A percentile compares a stretch with the other conserved stretches of the same genome.
Evolutionary conservation across 345 rosid genomes (phyloP).

Genomic region (Eutrema heterophyllum): DNA sequence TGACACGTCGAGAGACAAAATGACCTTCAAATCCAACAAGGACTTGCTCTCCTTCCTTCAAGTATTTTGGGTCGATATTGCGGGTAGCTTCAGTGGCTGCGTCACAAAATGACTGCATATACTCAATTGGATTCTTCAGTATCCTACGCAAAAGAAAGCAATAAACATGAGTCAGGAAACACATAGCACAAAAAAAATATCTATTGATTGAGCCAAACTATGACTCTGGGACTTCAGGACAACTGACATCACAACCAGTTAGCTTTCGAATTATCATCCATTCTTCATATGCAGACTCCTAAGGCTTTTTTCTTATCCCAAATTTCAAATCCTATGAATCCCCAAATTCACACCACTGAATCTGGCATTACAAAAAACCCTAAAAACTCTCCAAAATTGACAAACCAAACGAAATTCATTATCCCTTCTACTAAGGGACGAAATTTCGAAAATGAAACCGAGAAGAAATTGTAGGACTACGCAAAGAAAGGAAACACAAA

Average conservation of each 20-base stretch:
- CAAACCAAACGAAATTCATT: background rate
- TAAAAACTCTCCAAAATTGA: background rate
- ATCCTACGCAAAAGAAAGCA: slow-evolving; percentile 44
- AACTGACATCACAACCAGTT: background rate
- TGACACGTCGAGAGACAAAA: slow-evolving; percentile 88
- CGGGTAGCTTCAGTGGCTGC: slow-evolving; percentile 83
- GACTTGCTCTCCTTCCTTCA: slow-evolving; percentile 83
- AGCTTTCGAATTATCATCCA: background rate
- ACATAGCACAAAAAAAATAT: background rate
- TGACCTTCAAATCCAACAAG: slow-evolving; percentile 94
- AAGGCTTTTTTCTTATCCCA: too few species aligned
- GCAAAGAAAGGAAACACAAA: background rate
- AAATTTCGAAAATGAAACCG: background rate
- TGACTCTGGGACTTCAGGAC: background rate
- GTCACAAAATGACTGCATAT: slow-evolving; percentile 86
- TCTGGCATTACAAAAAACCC: background rate
- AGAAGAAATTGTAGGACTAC: background rate
- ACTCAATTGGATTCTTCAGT: slow-evolving; percentile 72
- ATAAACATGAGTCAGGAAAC: background rate
- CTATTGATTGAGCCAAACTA: background rate
- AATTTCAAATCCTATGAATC: background rate
- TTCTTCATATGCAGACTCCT: too few species aligned
- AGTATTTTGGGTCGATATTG: slow-evolving; percentile 59
- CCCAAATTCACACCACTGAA: background rate
- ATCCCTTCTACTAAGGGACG: background rate